Evolutionary conservation across 768 basidiomycete species (phyloP).

Genomic region (Lanmaoa pseudosensibilis): DNA sequence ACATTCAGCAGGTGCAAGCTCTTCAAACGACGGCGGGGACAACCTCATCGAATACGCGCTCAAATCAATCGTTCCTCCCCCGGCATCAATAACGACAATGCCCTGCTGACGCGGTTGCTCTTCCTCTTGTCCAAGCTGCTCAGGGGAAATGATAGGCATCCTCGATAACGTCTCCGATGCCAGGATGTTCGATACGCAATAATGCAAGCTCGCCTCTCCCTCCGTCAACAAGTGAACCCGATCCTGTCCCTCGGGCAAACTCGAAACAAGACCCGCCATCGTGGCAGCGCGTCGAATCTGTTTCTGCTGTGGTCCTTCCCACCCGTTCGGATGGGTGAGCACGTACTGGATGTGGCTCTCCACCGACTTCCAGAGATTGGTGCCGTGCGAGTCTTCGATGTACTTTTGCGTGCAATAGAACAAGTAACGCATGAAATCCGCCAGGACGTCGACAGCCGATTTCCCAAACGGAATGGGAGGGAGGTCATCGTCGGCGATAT

Average conservation of each 20-base stretch:
- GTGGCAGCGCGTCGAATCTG: conserved; percentile 56
- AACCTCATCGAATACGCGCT: conserved; percentile 43
- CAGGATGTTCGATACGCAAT: conserved; percentile 49
- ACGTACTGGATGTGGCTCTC: conserved; percentile 48
- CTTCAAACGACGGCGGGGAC: conserved; percentile 41
- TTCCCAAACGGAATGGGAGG: conserved; percentile 45
- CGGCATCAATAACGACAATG: conserved; percentile 52
- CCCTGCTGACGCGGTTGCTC: conserved; percentile 30
- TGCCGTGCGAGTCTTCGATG: conserved; percentile 50
- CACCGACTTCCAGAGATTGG: conserved; percentile 45
- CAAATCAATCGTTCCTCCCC: conserved; percentile 44
- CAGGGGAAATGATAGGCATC: conserved; percentile 22
- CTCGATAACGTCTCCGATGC: conserved; percentile 33
- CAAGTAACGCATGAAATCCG: conserved; percentile 49
- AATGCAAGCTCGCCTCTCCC: conserved; percentile 63
- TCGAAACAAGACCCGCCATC: conserved; percentile 49
- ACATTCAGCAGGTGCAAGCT: conserved; percentile 39
- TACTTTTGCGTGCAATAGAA: conserved; percentile 44
- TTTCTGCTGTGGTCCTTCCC: conserved; percentile 60
- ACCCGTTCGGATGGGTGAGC: conserved; percentile 63
- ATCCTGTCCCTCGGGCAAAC: conserved; percentile 37
- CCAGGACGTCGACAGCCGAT: conserved; percentile 42
- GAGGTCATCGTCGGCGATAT: conserved; percentile 35
- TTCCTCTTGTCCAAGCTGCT: conserved; percentile 17
- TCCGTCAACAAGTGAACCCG: conserved; percentile 61